Base-by-base conservation (phyloP, 305 asterid species). In the Plantago coronopus region DNA sequence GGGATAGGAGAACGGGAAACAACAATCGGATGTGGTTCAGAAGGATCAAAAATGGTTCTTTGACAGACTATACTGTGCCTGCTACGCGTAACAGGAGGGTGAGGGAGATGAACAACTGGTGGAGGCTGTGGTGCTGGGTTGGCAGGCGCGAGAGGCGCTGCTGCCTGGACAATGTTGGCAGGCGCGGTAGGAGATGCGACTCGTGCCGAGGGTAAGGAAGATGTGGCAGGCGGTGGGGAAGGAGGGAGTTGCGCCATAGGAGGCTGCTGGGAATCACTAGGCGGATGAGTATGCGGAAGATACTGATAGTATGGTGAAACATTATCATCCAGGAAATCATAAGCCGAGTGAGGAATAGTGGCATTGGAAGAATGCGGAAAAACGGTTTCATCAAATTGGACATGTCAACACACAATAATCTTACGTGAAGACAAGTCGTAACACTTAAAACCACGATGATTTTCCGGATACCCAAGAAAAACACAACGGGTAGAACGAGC, bases 51-150 rank as follows among this genome's bases (percentile, higher is more conserved):
- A n/a, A n/a, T n/a, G n/a, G n/a, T n/a, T n/a, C 16, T 2, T 1
- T 3, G 17, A 6, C 7, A 14, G 16, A 7, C 7, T 1, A 45
- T 45, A 45, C 49, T 6, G 5, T 45, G 49, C 16, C 5, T 11
- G 49, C 49, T 45, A 2, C 49, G n/a, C 16, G 49, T 45, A 2
- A 45, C 18, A 8, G 47, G 1, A 12, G 0, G 15, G 2, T 13
- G 0, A 2, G 47, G 15, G n/a, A n/a, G 47, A 27, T 27, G 34
- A 27, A 27, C 5, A 43, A 10, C 16, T 9, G 47, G 7, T 1
- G 15, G 3, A 0, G 47, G 12, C 12, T 1, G 0, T 0, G 3
- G 1, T 0, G 2, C n/a, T n/a, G n/a, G n/a, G n/a, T n/a, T 0
- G 2, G 3, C 1, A 0, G 47, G 7, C 0, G 4, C 3, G 12